These are phyloP conservation scores for Xylaria arbuscula DNA, from an alignment of 2,329 filamentous ascomycete species.

Conservation along the genomic window DNA sequence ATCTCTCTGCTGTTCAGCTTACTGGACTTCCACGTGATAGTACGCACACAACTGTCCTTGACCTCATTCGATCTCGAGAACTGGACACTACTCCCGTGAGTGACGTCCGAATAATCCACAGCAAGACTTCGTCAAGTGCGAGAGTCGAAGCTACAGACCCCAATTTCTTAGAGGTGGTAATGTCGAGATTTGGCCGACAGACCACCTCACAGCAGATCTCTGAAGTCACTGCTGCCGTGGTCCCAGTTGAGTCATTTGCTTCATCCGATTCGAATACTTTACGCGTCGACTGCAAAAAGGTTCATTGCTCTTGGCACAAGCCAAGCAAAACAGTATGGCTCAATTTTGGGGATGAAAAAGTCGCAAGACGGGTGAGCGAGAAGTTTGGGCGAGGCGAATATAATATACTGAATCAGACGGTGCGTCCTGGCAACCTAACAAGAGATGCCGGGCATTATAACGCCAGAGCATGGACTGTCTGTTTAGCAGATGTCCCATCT, in stretches of 20 bases:
- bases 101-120: slow-evolving; percentile 35
- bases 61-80: slow-evolving; percentile 38
- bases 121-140: slow-evolving; percentile 35
- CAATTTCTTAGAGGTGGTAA: slow-evolving; percentile 42
- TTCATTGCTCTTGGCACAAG: slow-evolving; percentile 54
- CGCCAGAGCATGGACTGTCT: slow-evolving; percentile 41
- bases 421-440: slow-evolving; percentile 30
- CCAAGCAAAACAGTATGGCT: slow-evolving; percentile 47
- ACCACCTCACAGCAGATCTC: neutral
- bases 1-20: slow-evolving; percentile 54
- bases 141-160: slow-evolving; percentile 45
- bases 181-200: slow-evolving; percentile 30
- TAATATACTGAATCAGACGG: slow-evolving; percentile 40
- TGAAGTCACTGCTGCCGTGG: neutral
- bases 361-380: slow-evolving; percentile 40
- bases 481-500: slow-evolving; percentile 43
- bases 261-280: slow-evolving; percentile 44
- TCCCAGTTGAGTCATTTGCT: slow-evolving; percentile 34
- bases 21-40: slow-evolving; percentile 44
- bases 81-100: slow-evolving; percentile 26
- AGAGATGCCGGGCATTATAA: slow-evolving; percentile 13
- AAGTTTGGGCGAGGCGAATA: slow-evolving; percentile 43
- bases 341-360: slow-evolving; percentile 42
- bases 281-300: slow-evolving; percentile 51
- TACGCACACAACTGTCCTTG: slow-evolving; percentile 37